A percentile compares a stretch with the other conserved stretches of the same genome.
Evolutionary conservation across 2,329 filamentous ascomycete genomes (phyloP).

Genomic region (Colletotrichum sp.): DNA sequence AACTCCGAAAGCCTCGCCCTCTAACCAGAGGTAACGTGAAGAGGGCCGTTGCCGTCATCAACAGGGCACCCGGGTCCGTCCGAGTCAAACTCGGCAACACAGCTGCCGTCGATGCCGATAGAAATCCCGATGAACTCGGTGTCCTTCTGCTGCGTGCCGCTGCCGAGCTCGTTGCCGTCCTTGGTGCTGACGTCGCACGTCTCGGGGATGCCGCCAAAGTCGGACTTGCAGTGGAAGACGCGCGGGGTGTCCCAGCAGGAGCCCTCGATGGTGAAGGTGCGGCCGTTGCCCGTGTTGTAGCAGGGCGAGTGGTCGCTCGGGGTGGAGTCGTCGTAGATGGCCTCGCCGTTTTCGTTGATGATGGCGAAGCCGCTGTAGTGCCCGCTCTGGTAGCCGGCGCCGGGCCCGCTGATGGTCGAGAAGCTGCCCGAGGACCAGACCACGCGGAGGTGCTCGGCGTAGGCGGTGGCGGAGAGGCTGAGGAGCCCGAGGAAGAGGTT

Average conservation of each 20-base stretch:
- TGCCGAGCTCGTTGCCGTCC: not conserved
- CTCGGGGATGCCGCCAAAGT: not conserved
- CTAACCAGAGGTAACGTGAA: not conserved
- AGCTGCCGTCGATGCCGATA: not conserved
- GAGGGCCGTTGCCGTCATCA: not conserved
- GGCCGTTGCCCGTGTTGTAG: conserved; percentile 1
- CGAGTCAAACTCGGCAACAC: not conserved
- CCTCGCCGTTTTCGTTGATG: not conserved
- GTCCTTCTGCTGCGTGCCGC: not conserved
- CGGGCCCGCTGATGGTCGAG: not conserved
- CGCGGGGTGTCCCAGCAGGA: not conserved
- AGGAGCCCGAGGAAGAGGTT: not conserved
- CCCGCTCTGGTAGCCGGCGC: not conserved
- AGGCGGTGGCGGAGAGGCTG: not conserved
- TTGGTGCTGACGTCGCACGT: not conserved
- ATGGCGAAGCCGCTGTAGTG: not conserved
- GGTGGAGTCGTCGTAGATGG: not conserved
- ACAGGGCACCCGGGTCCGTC: not conserved
- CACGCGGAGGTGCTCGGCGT: not conserved
- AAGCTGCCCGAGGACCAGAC: not conserved
- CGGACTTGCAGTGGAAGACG: not conserved
- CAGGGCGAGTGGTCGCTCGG: not conserved
- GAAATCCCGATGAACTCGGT: not conserved
- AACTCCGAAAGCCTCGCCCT: not conserved
- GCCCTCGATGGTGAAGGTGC: not conserved